A percentile compares a stretch with the other conserved stretches of the same genome.
These are phyloP conservation scores for Xylaria curta DNA, from an alignment of 495 filamentous ascomycete genomes.

Conservation along the genomic window DNA sequence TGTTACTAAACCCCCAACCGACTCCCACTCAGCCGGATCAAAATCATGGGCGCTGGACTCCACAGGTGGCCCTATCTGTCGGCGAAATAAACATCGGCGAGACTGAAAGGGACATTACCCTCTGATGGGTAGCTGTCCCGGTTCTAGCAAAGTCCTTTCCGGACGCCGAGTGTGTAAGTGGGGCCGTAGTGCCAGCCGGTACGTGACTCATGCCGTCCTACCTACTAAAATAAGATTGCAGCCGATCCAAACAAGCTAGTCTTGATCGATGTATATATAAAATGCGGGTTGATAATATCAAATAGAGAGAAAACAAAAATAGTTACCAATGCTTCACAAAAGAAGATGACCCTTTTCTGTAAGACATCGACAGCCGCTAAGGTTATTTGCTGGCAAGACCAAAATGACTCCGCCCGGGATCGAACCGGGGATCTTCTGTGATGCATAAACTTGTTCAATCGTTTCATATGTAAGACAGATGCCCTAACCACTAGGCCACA, in stretches of 20 bases:
- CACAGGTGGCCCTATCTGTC: neutral
- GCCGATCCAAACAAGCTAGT: neutral
- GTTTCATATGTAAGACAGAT: constrained; percentile 20
- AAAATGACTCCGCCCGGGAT: constrained; percentile 26
- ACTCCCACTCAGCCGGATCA: neutral
- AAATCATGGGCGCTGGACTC: neutral
- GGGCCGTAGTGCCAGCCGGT: neutral
- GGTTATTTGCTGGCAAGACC: too few species aligned
- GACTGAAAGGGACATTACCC: neutral
- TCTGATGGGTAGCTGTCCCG: neutral
- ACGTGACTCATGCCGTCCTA: neutral
- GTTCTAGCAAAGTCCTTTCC: neutral
- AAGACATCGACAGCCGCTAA: too few species aligned
- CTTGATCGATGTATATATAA: neutral
- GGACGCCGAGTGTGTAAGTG: constrained; percentile 7
- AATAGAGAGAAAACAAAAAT: too few species aligned
- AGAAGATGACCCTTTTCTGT: too few species aligned
- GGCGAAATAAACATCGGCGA: neutral
- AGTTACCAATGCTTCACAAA: too few species aligned
- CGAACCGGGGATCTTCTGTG: constrained; percentile 30
- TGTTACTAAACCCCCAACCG: neutral
- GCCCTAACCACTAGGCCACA: constrained; percentile 30
- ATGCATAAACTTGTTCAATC: neutral
- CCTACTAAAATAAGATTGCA: neutral
- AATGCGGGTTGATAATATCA: too few species aligned